Conservation (phyloP, 306 rosid genomes). For the Cucurbita pepo region DNA sequence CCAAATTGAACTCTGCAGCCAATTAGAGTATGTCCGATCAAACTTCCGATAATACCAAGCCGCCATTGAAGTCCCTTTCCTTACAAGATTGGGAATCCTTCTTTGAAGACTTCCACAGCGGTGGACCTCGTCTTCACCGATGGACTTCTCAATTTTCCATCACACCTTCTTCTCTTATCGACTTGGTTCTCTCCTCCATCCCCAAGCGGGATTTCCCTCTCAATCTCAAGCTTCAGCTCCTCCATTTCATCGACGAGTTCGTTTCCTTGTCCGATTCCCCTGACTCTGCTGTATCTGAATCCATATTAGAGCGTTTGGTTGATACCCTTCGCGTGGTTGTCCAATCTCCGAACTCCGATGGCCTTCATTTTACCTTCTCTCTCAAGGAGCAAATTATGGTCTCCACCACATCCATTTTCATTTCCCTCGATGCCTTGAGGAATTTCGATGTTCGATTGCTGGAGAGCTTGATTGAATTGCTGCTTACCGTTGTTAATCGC, state of each 20-base stretch:
- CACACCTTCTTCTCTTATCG: constrained; percentile 24
- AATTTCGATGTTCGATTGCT: constrained; percentile 4
- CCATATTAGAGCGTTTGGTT: constrained; percentile 33
- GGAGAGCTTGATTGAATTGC: constrained; percentile 44
- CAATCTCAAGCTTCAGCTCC: constrained; percentile 41
- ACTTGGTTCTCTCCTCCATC: constrained; percentile 47
- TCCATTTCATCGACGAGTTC: constrained; percentile 73
- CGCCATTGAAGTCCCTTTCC: constrained; percentile 42
- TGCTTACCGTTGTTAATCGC: constrained; percentile 58
- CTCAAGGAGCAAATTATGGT: constrained; percentile 78
- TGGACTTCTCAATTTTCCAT: constrained; percentile 30
- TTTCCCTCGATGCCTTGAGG: constrained; percentile 23
- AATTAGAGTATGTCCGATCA: constrained; percentile 27
- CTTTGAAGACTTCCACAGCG: constrained; percentile 69
- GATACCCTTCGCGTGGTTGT: constrained; percentile 44
- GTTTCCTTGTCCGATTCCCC: constrained; percentile 11
- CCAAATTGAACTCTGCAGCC: not conserved
- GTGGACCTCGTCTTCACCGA: constrained; percentile 32
- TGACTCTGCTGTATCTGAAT: constrained; percentile 15
- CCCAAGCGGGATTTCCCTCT: constrained; percentile 57
- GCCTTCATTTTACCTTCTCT: constrained; percentile 24
- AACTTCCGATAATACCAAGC: constrained; percentile 14
- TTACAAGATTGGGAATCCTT: constrained; percentile 67
- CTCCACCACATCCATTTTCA: constrained; percentile 55
- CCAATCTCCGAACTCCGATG: constrained; percentile 48